A percentile compares a stretch with the other conserved stretches of the same genome.
Conservation (phyloP, 1,139 yeast species). For the Hyphopichia buzzinii region DNA sequence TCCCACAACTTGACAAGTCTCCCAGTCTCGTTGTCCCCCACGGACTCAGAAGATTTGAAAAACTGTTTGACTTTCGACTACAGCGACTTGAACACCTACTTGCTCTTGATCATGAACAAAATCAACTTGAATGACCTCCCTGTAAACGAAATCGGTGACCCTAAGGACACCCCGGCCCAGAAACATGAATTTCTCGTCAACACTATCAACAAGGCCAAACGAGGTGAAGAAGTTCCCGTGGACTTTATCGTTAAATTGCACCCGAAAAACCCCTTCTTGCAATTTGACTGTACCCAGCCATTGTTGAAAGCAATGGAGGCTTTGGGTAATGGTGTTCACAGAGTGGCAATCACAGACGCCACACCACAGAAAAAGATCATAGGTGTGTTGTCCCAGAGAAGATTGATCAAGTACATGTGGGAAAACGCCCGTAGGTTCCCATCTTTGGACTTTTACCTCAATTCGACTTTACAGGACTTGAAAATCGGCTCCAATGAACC, state of each 20-base stretch:
- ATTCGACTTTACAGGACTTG: slow-evolving; percentile 62
- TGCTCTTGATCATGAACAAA: slow-evolving; percentile 71
- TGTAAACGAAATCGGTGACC: slow-evolving; percentile 22
- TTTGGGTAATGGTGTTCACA: slow-evolving; percentile 87
- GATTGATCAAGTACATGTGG: slow-evolving; percentile 82
- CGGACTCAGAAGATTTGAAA: slow-evolving; percentile 41
- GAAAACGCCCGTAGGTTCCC: slow-evolving; percentile 87
- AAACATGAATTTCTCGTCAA: slow-evolving; percentile 27
- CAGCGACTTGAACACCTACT: slow-evolving; percentile 83
- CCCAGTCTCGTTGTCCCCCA: slow-evolving; percentile 60
- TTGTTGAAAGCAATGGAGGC: slow-evolving; percentile 76
- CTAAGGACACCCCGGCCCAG: slow-evolving; percentile 14
- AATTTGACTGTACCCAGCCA: slow-evolving; percentile 65
- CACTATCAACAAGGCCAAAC: slow-evolving; percentile 50
- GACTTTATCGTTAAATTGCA: slow-evolving; percentile 74
- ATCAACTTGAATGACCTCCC: slow-evolving; percentile 41
- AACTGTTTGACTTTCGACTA: slow-evolving; percentile 86
- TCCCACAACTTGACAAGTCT: slow-evolving; percentile 75
- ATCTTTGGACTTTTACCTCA: slow-evolving; percentile 69
- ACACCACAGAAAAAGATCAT: slow-evolving; percentile 43
- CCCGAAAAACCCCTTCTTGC: slow-evolving; percentile 83
- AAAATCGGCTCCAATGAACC: slow-evolving; percentile 71
- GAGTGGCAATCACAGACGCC: slow-evolving; percentile 75
- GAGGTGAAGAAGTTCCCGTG: slow-evolving; percentile 75
- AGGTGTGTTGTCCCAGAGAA: slow-evolving; percentile 87